These are phyloP conservation scores for Strobilomyces dryophilus DNA, from an alignment of 768 basidiomycete species.

Conservation along the genomic window DNA sequence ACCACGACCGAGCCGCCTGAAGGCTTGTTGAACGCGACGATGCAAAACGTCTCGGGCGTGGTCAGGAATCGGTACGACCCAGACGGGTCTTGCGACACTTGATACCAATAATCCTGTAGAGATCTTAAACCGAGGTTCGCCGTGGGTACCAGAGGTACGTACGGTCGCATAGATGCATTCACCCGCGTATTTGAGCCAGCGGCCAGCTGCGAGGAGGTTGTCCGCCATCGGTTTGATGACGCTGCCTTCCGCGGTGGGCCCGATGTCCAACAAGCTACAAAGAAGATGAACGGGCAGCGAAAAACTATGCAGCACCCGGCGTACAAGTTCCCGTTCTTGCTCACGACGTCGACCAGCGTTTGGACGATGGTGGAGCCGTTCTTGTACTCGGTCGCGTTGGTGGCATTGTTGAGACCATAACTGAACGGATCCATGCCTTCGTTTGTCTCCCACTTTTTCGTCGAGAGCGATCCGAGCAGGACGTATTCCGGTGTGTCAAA, in stretches of 20 bases:
- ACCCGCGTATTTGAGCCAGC: conserved; percentile 48
- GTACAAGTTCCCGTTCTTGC: conserved; percentile 62
- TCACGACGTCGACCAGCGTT: conserved; percentile 51
- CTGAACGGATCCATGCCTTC: conserved; percentile 56
- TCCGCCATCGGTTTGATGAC: conserved; percentile 47
- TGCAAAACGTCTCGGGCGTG: conserved; percentile 47
- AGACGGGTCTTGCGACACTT: conserved; percentile 36
- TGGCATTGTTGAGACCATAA: conserved; percentile 45
- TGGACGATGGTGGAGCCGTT: conserved; percentile 46
- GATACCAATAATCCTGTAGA: conserved; percentile 47
- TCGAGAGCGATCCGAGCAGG: conserved; percentile 43
- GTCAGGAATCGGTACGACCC: conserved; percentile 43
- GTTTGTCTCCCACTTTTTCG: conserved; percentile 51
- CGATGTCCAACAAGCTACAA: conserved; percentile 47
- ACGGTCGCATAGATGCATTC: conserved; percentile 52
- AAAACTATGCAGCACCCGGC: conserved; percentile 7
- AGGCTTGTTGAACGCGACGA: conserved; percentile 42
- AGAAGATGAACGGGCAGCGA: background rate
- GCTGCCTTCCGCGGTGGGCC: conserved; percentile 52
- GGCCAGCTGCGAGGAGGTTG: conserved; percentile 45
- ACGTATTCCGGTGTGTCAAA: conserved; percentile 56
- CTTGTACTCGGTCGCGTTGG: conserved; percentile 43
- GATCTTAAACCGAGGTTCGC: background rate
- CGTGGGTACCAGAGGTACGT: conserved; percentile 9
- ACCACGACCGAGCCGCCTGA: conserved; percentile 32